Evolutionary conservation across 176 grass and related monocot species (phyloP), one percentile per base, ranked within the genome.

Genomic region (barley (Hordeum vulgare)): DNA sequence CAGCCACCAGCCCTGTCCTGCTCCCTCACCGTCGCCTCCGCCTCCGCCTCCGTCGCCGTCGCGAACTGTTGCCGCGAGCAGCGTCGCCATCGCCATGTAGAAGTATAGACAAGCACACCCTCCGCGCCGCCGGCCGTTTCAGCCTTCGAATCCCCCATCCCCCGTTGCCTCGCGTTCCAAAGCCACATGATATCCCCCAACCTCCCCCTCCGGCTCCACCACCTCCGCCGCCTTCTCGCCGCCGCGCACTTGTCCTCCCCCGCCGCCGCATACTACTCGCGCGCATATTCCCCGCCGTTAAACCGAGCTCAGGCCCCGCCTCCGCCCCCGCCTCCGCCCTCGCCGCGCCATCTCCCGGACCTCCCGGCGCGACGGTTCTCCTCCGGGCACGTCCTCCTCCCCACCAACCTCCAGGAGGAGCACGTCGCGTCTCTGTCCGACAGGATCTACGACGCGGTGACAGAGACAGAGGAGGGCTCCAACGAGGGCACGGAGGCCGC

Each of bases 381-480:
- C 73, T 85, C 65, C 34, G 82, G 49, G 21, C 88, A 89, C 78
- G 78, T 74, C 65, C 33, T 65, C 78, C 72, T 89, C 34, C 83
- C 78, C 35, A 86, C 78, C 29, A 44, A 82, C 56, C 88, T 90
- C 54, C 56, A 45, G 79, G 88, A 85, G 12, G 72, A 72, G 42
- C 26, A 45, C 14, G 69, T 64, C 54, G 88, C 83, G 9, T n/a
- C 20, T n/a, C 63, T 86, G 15, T 86, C 88, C 25, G 83, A 90
- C 54, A 90, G 57, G 65, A 90, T 90, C 83, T 86, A 86, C 28
- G 78, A 86, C 23, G 65, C 58, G 58, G 58, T 86, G 73, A 58
- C 76, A 7, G 61, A 37, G 25, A 86, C 83, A 6, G 83, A 24
- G 72, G 42, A 66, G 42, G 88, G 61, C 18, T 64, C 88, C 33